Evolutionary conservation across 148 eudicot species (phyloP), one percentile per base, ranked within the genome.

Genomic region (Silene latifolia): DNA sequence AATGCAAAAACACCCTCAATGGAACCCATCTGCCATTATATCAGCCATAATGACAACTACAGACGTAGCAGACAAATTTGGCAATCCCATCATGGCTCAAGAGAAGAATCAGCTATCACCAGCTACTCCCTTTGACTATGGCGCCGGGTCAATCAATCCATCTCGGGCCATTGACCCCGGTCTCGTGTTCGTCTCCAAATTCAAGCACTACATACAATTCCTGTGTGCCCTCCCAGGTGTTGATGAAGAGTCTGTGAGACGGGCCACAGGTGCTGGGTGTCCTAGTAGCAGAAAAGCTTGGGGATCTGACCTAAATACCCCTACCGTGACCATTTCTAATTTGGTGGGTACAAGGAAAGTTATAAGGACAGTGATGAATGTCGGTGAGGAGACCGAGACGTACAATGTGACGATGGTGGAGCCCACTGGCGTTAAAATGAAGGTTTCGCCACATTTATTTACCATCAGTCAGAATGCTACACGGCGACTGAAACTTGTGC

Each of bases 21-120:
- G 93, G 93, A 83, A 78, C 24, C 93, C 92, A 8, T 79, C 92
- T 9, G 87, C 88, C 5, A 71, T 89, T 63, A 70, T 82, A 57
- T 89, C 93, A 59, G 89, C 93, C 46, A 85, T 87, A 83, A 89
- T 89, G 90, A 87, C 90, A 67, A 82, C 89, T 1, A 87, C 90
- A 32, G 86, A 81, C 67, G 72, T 81, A n/a, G 47, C 77, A 21
- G 89, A 86, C 71, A 69, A 71, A 15, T 65, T 64, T 32, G 86
- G 87, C 15, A 77, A 78, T 44, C 90, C 89, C 10, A 81, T 87
- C 58, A 79, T 85, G 73, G 90, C 93, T 44, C 85, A 86, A 71
- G 72, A 85, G 42, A 47, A 77, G 10, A 87, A 78, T 77, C 85
- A 84, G 4, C 67, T 86, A 21, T 60, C 85, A 12, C 82, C 84